Evolutionary conservation across 2,329 filamentous ascomycete species (phyloP).

Genomic region (Aspergillus sojae): DNA sequence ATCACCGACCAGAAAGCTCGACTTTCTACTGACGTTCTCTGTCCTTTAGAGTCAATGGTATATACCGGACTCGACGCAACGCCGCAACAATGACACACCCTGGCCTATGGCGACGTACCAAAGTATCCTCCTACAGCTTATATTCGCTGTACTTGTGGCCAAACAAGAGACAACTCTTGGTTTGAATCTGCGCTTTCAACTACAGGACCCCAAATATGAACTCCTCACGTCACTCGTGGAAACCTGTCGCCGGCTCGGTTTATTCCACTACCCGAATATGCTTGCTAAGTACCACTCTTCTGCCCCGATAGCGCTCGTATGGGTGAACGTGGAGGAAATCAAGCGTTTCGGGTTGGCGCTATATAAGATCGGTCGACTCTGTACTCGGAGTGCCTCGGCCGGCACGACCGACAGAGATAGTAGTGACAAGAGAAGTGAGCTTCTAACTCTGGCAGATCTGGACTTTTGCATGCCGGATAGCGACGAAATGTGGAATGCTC

Average conservation of each 20-base stretch:
- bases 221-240: conserved; percentile 25
- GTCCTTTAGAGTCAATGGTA: conserved; percentile 18
- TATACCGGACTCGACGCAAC: conserved; percentile 2
- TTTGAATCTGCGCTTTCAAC: conserved; percentile 13
- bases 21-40: not conserved
- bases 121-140: conserved; percentile 29
- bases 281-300: conserved; percentile 17
- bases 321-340: conserved; percentile 28
- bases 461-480: conserved; percentile 27
- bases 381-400: not conserved
- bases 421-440: conserved; percentile 7
- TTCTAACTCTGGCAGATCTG: conserved; percentile 25
- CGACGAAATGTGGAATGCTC: conserved; percentile 23
- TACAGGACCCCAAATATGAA: conserved; percentile 16
- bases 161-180: conserved; percentile 11
- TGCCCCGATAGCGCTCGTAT: conserved; percentile 24
- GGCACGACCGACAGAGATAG: not conserved
- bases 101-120: conserved; percentile 35
- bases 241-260: conserved; percentile 25
- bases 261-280: conserved; percentile 31
- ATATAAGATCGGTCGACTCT: conserved; percentile 26
- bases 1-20: fast-evolving
- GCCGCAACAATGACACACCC: not conserved
- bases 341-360: conserved; percentile 32
- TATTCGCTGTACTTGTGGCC: conserved; percentile 24